Conservation (phyloP, 495 filamentous ascomycete species). For the Daldinia childiae region DNA sequence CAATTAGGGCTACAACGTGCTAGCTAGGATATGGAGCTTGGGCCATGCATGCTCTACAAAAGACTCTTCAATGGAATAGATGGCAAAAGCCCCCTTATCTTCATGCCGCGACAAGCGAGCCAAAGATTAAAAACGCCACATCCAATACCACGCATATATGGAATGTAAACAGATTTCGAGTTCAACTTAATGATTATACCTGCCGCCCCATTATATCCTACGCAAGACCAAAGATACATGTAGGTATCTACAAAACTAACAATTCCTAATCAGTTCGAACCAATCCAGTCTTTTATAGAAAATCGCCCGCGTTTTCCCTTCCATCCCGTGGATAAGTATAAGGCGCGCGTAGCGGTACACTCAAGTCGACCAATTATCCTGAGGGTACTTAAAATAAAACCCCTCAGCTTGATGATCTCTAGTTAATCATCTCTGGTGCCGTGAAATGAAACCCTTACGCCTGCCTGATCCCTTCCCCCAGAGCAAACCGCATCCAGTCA, state of each 20-base stretch:
- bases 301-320: conserved; percentile 10
- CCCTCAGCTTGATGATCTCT: conserved; percentile 17
- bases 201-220: not conserved
- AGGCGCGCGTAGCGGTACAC: conserved; percentile 25
- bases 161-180: not conserved
- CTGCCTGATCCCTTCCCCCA: conserved; percentile 22
- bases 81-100: not conserved
- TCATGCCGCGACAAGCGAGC: not conserved
- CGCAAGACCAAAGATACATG: not conserved
- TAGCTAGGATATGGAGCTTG: conserved; percentile 35
- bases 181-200: conserved; percentile 5
- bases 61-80: not conserved
- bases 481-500: conserved; percentile 5
- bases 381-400: not conserved
- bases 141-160: not conserved
- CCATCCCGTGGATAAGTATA: conserved; percentile 24
- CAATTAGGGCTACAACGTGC: not conserved
- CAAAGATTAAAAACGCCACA: not conserved
- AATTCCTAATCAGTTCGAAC: not conserved
- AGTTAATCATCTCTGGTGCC: conserved; percentile 14
- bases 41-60: conserved; percentile 20
- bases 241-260: not conserved
- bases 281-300: not conserved
- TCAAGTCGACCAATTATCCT: conserved; percentile 9
- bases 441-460: conserved; percentile 23